These are phyloP conservation scores for Aegilops umbellulata DNA, from an alignment of 176 grass and related monocot species.

Conservation along the genomic window DNA sequence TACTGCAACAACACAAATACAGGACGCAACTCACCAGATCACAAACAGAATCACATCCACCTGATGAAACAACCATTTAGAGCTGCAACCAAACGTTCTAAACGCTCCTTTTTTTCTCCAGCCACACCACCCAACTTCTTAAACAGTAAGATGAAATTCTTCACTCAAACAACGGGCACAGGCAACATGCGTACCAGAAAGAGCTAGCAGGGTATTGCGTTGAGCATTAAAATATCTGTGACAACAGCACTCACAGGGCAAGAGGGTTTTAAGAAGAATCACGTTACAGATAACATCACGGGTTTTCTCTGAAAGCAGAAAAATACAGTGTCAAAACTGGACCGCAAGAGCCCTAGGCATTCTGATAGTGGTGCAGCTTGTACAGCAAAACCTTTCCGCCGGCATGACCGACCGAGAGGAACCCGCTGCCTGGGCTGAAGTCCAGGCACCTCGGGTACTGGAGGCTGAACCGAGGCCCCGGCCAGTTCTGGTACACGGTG, in stretches of 20 bases:
- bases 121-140: neutral
- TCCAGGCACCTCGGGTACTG: conserved; percentile 65
- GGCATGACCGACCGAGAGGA: conserved; percentile 56
- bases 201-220: neutral
- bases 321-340: conserved; percentile 19
- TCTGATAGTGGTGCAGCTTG: conserved; percentile 83
- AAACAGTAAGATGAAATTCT: neutral
- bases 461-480: conserved; percentile 54
- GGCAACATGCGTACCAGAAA: neutral
- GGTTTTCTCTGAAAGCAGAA: neutral
- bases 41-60: neutral
- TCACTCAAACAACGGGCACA: neutral
- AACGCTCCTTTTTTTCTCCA: neutral
- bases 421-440: conserved; percentile 76
- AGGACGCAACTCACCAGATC: neutral
- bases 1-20: neutral
- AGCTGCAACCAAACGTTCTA: neutral
- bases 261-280: neutral
- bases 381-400: conserved; percentile 73
- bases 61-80: neutral
- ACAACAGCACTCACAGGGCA: neutral
- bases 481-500: conserved; percentile 83
- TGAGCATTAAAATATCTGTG: neutral
- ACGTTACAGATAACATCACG: neutral
- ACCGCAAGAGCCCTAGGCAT: conserved; percentile 19